Evolutionary conservation across 257 asterid species (phyloP), one percentile per base, ranked within the genome.

Genomic region (Pogostemon cablin): DNA sequence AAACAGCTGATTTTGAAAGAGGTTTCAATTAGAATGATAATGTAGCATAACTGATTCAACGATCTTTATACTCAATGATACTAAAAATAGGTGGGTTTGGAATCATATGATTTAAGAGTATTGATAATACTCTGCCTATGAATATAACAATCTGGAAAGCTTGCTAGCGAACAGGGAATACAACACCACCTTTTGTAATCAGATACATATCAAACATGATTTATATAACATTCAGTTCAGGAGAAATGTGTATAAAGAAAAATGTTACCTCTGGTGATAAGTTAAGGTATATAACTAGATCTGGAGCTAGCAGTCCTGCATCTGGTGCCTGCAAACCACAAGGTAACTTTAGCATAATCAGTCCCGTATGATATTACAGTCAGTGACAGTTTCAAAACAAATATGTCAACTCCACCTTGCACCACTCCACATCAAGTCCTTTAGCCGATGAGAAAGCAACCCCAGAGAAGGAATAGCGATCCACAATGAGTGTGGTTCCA

Each of bases 401-500:
- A 47, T 8, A 68, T 20, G 56, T 25, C 54, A 54, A 62, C 9
- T 72, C 52, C 79, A 89, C 99, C 95, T 89, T 93, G 82, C 84
- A 80, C 84, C 81, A 92, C 70, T 83, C 90, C 68, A 86, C 73
- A 73, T 90, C 89, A 67, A 92, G 92, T 74, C 97, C 98, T 73
- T 92, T 92, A 69, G 98, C 91, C 62, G 95, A 82, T 65, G 98
- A 90, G 82, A 92, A 90, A 76, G 98, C 97, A 76, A 92, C 95
- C 68, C 98, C 97, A 37, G 98, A 90, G 77, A 82, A 90, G 54
- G 97, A 85, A 77, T 92, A 92, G 25, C 98, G 95, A 71, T 92
- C 96, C 59, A 90, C 84, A 9, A 92, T 85, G 64, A 92, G 90
- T 39, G 91, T 84, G 58, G 95, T 88, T 74, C 95, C 93, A 76